These are phyloP conservation scores for Blastocladiella emersonii DNA, from an alignment of 371 early-diverging fungal species.

Conservation along the genomic window DNA sequence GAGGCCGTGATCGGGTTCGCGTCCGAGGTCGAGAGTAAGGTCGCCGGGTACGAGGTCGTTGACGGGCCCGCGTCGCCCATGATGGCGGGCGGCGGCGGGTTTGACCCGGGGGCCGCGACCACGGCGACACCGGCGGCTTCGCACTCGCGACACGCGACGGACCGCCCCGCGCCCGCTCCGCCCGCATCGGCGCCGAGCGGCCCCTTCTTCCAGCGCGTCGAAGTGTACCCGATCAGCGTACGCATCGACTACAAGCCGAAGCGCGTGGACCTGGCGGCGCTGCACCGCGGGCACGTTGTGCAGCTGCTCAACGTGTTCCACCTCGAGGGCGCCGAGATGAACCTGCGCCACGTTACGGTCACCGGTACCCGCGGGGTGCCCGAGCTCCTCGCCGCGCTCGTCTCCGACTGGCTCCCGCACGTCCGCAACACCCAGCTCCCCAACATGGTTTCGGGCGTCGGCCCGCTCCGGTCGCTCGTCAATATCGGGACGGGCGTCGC, in stretches of 20 bases:
- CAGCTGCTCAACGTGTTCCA: constrained; percentile 88
- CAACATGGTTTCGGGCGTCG: constrained; percentile 75
- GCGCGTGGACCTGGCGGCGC: constrained; percentile 52
- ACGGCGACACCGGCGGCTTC: too few species aligned
- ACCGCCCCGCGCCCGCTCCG: too few species aligned
- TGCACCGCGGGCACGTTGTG: constrained; percentile 58
- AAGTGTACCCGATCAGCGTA: constrained; percentile 57
- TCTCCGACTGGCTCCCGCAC: constrained; percentile 75
- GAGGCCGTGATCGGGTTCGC: constrained; percentile 59
- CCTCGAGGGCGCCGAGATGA: constrained; percentile 79
- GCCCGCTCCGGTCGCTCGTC: constrained; percentile 73
- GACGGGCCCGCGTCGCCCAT: constrained; percentile 45
- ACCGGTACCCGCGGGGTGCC: constrained; percentile 54
- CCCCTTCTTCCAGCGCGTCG: constrained; percentile 39
- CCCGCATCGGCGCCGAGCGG: too few species aligned
- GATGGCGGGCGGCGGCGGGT: too few species aligned
- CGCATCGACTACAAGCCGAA: constrained; percentile 95
- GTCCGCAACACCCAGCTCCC: constrained; percentile 77
- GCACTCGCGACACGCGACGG: too few species aligned
- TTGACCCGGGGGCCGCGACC: too few species aligned
- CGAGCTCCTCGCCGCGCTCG: constrained; percentile 42
- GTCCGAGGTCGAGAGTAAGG: background rate
- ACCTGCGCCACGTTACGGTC: constrained; percentile 53
- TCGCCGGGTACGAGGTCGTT: constrained; percentile 30
- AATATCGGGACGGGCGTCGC: constrained; percentile 84